These are phyloP conservation scores for Neurospora intermedia DNA, from an alignment of 495 filamentous ascomycete genomes.

Conservation along the genomic window DNA sequence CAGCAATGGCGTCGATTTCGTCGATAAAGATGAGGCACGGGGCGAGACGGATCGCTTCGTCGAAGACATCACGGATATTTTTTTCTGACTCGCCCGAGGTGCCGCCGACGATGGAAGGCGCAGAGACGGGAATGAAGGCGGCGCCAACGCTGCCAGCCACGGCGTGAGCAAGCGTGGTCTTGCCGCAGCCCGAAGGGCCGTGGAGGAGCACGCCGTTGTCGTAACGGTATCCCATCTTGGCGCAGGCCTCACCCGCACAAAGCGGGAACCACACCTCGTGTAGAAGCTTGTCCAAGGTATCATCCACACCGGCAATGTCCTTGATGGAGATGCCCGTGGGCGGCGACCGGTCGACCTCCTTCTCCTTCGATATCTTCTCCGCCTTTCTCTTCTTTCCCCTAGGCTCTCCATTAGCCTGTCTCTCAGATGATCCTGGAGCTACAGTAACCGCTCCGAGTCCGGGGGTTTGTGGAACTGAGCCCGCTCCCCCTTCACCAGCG, in stretches of 20 bases:
- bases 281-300: constrained; percentile 64
- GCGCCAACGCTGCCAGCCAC: constrained; percentile 78
- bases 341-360: constrained; percentile 51
- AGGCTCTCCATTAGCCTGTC: constrained; percentile 58
- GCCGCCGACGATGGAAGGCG: constrained; percentile 79
- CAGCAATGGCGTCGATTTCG: constrained; percentile 92
- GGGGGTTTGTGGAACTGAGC: constrained; percentile 1
- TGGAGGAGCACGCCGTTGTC: constrained; percentile 85
- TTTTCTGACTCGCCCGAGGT: constrained; percentile 97
- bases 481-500: not conserved
- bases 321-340: constrained; percentile 66
- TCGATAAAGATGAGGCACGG: constrained; percentile 93
- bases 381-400: constrained; percentile 54
- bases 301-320: constrained; percentile 79
- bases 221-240: constrained; percentile 54
- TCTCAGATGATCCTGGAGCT: constrained; percentile 9
- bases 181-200: constrained; percentile 90
- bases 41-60: constrained; percentile 77
- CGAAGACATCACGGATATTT: constrained; percentile 81
- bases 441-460: constrained; percentile 4
- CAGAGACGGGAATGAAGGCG: constrained; percentile 80
- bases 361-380: constrained; percentile 3
- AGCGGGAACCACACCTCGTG: constrained; percentile 78
- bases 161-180: constrained; percentile 87
- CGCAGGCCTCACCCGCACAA: constrained; percentile 41